phyloP scores from a whole-genome alignment of 371 early-diverging fungal genomes.

The Mortierella polycephala region DNA sequence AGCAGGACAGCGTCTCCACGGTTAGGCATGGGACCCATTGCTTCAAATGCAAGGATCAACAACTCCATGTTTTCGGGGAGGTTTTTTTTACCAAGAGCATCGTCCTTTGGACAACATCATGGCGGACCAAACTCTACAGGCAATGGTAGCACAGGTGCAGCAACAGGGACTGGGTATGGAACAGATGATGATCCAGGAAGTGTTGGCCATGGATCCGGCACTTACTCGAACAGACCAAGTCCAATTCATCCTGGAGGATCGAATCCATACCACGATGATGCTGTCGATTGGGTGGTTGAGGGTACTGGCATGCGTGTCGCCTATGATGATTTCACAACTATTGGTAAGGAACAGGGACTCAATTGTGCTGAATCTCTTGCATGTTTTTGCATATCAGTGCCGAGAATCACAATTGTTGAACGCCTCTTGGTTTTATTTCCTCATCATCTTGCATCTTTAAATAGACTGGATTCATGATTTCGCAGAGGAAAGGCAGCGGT shows the following conservation, averaged over 20 bases:
- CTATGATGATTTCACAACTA: slow-evolving; percentile 70
- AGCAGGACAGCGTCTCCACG: slow-evolving; percentile 23
- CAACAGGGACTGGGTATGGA: slow-evolving; percentile 1
- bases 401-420: not conserved
- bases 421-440: not conserved
- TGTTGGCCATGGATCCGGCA: slow-evolving; percentile 4
- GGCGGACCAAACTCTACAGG: slow-evolving; percentile 13
- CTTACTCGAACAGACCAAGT: slow-evolving; percentile 16
- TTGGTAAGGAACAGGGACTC: slow-evolving; percentile 50
- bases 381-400: too few relatives aligned
- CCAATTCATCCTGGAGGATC: slow-evolving; percentile 44
- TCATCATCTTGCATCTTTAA: not conserved
- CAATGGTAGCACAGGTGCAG: not conserved
- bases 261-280: slow-evolving; percentile 54
- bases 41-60: slow-evolving; percentile 21
- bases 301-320: slow-evolving; percentile 68
- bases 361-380: too few relatives aligned
- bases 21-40: slow-evolving; percentile 48
- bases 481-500: slow-evolving; percentile 87
- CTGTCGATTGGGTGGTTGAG: slow-evolving; percentile 59
- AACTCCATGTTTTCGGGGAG: slow-evolving; percentile 21
- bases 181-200: slow-evolving; percentile 2
- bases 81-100: slow-evolving; percentile 25
- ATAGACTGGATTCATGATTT: slow-evolving; percentile 94
- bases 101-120: slow-evolving; percentile 6